Percentiles rank a stretch among this genome's conserved stretches.
These are phyloP conservation scores for Kalmanozyma brasiliensis DNA, from an alignment of 1,284 basidiomycete genomes.

Conservation along the genomic window DNA sequence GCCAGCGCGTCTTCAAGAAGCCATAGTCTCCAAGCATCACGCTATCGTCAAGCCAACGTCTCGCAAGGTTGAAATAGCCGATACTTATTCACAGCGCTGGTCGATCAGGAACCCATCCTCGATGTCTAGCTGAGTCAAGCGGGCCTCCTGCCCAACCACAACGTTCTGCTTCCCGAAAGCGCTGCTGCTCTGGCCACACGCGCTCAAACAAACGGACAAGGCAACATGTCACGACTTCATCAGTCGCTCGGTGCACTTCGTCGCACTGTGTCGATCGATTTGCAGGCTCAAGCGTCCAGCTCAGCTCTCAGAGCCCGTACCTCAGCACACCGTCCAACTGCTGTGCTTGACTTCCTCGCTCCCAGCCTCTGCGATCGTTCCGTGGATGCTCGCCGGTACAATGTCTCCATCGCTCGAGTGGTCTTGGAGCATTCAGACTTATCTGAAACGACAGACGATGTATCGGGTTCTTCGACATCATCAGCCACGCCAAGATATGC, in stretches of 20 bases:
- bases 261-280: neutral
- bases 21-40: too few species aligned
- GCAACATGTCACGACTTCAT: slow-evolving; percentile 16
- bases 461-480: neutral
- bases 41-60: too few species aligned
- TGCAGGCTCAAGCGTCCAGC: neutral
- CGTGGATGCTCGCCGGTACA: slow-evolving; percentile 3
- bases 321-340: neutral
- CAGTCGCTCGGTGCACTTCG: slow-evolving; percentile 10
- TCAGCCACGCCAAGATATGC: neutral
- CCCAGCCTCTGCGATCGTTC: slow-evolving; percentile 4
- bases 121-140: too few species aligned
- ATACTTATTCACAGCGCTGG: too few species aligned
- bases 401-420: slow-evolving; percentile 3
- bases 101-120: too few species aligned
- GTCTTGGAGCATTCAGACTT: neutral
- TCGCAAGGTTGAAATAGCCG: too few species aligned
- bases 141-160: neutral
- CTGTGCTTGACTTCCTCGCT: slow-evolving; percentile 24
- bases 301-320: neutral
- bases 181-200: slow-evolving; percentile 1
- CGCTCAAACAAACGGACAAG: neutral
- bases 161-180: slow-evolving; percentile 1
- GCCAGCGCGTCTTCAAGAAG: too few species aligned
- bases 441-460: neutral